A percentile compares a stretch with the other conserved stretches of the same genome.
Evolutionary conservation across 441 rosid species (phyloP).

Genomic region (Kokia cookei): DNA sequence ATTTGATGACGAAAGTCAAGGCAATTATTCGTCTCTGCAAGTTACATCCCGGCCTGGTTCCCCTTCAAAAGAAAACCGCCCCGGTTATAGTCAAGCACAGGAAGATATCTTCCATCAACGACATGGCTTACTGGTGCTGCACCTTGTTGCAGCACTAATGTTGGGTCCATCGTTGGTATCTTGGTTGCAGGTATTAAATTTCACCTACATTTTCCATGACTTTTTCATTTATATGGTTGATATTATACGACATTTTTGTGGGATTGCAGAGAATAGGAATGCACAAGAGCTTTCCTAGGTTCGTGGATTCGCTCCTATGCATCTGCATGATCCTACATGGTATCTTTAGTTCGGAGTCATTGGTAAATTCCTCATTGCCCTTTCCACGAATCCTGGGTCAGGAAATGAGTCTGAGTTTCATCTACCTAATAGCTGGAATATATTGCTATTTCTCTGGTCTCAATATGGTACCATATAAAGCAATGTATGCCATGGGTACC

Average conservation of each 20-base stretch:
- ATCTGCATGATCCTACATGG: constrained; percentile 75
- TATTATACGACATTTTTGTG: neutral
- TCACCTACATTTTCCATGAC: neutral
- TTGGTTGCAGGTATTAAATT: constrained; percentile 71
- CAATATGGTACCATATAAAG: constrained; percentile 69
- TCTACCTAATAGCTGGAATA: constrained; percentile 65
- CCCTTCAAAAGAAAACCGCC: constrained; percentile 29
- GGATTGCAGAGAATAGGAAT: constrained; percentile 69
- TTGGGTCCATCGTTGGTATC: constrained; percentile 81
- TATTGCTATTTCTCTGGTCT: constrained; percentile 65
- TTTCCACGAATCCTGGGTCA: constrained; percentile 39
- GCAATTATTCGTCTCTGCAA: constrained; percentile 30
- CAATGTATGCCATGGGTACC: constrained; percentile 66
- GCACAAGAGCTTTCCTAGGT: constrained; percentile 73
- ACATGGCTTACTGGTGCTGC: constrained; percentile 75
- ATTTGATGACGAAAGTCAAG: constrained; percentile 29
- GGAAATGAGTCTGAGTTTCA: constrained; percentile 42
- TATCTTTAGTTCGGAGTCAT: constrained; percentile 49
- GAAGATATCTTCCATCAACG: constrained; percentile 70
- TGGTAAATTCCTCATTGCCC: constrained; percentile 46
- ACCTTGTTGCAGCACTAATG: constrained; percentile 74
- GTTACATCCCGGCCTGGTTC: constrained; percentile 25
- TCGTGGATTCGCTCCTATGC: constrained; percentile 69
- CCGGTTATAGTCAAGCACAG: constrained; percentile 63
- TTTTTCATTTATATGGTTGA: neutral